phyloP scores from a whole-genome alignment of 345 rosid genomes.

The Nasturtium officinale region DNA sequence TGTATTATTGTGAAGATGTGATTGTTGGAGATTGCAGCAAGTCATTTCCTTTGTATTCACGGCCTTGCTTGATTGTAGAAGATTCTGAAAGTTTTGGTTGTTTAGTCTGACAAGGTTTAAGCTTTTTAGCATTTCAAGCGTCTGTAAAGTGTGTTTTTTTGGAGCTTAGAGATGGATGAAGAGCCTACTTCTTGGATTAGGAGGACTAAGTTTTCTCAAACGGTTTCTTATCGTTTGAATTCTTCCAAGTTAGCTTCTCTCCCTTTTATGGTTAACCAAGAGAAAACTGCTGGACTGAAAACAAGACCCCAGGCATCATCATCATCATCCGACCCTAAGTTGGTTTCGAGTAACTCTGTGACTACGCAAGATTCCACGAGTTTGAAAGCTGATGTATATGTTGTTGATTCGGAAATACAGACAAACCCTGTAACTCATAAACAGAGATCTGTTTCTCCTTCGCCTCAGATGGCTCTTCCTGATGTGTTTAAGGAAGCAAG shows the following conservation, averaged over 20 bases:
- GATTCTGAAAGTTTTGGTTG: slow-evolving; percentile 28
- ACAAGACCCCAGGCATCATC: slow-evolving; percentile 43
- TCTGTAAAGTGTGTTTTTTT: slow-evolving; percentile 19
- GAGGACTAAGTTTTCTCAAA: slow-evolving; percentile 87
- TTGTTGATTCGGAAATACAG: slow-evolving; percentile 50
- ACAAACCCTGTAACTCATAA: slow-evolving; percentile 55
- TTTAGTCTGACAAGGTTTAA: slow-evolving; percentile 22
- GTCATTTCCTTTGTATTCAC: slow-evolving; percentile 38
- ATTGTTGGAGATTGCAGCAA: slow-evolving; percentile 40
- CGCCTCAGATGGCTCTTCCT: slow-evolving; percentile 58
- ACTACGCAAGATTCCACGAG: slow-evolving; percentile 30
- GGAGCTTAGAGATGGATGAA: slow-evolving; percentile 60
- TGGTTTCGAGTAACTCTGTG: slow-evolving; percentile 33
- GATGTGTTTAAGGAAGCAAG: slow-evolving; percentile 89
- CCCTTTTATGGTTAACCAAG: slow-evolving; percentile 48
- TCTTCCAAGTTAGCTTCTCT: slow-evolving; percentile 58
- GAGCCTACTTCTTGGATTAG: slow-evolving; percentile 84
- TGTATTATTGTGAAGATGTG: slow-evolving; percentile 37
- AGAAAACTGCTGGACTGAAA: slow-evolving; percentile 46
- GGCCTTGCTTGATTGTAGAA: slow-evolving; percentile 47
- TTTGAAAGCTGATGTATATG: slow-evolving; percentile 34
- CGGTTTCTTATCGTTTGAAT: slow-evolving; percentile 78
- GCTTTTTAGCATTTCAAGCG: slow-evolving; percentile 38
- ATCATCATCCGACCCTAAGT: slow-evolving; percentile 38
- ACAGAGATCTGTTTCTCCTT: slow-evolving; percentile 84